Conservation (phyloP, 192 early-diverging fungal genomes). For the Spinellus fusiger region DNA sequence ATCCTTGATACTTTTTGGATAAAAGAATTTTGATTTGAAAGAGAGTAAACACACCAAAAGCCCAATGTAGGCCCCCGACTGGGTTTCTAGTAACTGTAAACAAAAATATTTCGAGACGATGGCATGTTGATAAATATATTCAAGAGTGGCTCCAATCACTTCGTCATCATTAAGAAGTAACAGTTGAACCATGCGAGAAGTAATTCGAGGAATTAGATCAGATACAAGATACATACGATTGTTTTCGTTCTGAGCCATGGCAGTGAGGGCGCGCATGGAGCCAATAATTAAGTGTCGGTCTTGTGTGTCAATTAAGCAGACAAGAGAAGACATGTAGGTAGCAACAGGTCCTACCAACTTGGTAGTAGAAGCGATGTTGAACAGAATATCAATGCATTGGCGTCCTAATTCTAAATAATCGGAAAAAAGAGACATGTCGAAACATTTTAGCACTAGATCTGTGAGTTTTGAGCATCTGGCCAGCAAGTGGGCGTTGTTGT, state of each 20-base stretch:
- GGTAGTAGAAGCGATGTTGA: conserved; percentile 49
- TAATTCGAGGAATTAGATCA: conserved; percentile 19
- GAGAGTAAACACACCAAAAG: background rate
- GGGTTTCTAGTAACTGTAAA: background rate
- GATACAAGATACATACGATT: background rate
- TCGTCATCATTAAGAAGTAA: conserved; percentile 55
- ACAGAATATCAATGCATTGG: conserved; percentile 56
- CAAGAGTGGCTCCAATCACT: conserved; percentile 49
- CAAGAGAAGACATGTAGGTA: background rate
- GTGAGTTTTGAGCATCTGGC: conserved; percentile 36
- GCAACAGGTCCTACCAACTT: conserved; percentile 14
- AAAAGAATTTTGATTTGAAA: conserved; percentile 11
- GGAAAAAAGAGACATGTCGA: conserved; percentile 44
- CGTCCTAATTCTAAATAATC: conserved; percentile 49
- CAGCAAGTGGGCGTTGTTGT: conserved; percentile 43
- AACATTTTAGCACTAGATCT: conserved; percentile 52
- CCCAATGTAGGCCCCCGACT: conserved; percentile 1
- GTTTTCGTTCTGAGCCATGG: conserved; percentile 44
- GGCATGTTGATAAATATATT: conserved; percentile 53
- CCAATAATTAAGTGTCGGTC: conserved; percentile 54
- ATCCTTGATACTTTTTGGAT: background rate
- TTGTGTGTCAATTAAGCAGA: conserved; percentile 37
- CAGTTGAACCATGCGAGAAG: conserved; percentile 50
- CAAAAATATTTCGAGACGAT: background rate
- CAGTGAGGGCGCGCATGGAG: conserved; percentile 45